phyloP scores from a whole-genome alignment of 495 filamentous ascomycete species.

The Penicillium verhagenii region DNA sequence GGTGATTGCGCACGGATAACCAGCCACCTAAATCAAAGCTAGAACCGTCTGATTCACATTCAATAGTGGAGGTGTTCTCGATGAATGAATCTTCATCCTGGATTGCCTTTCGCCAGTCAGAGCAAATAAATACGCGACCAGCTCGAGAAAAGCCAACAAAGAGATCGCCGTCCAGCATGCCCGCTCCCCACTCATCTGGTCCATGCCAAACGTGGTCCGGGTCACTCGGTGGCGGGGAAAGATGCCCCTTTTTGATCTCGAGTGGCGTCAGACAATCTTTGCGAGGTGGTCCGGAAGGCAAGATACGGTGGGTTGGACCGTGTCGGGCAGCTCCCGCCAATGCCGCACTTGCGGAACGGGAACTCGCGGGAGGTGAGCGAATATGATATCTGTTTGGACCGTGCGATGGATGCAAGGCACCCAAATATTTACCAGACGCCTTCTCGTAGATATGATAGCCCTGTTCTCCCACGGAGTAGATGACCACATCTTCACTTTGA shows the following conservation, averaged over 20 bases:
- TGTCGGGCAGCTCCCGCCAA: conserved; percentile 20
- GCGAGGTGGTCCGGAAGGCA: conserved; percentile 13
- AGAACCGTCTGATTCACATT: conserved; percentile 37
- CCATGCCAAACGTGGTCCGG: conserved; percentile 28
- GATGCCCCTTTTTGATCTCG: conserved; percentile 24
- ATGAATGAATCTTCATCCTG: conserved; percentile 19
- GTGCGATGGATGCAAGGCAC: conserved; percentile 28
- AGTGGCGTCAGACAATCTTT: conserved; percentile 29
- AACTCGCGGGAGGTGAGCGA: conserved; percentile 16
- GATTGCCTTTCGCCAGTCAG: conserved; percentile 38
- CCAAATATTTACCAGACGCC: conserved; percentile 26
- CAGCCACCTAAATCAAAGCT: conserved; percentile 41
- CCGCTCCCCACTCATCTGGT: conserved; percentile 42
- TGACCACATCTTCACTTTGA: conserved; percentile 35
- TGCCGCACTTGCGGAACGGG: conserved; percentile 14
- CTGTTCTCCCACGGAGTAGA: conserved; percentile 38
- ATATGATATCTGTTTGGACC: conserved; percentile 35
- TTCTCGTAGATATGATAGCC: conserved; percentile 40
- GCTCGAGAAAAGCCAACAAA: conserved; percentile 41
- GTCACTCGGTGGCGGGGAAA: conserved; percentile 22
- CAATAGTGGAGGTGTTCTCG: conserved; percentile 28
- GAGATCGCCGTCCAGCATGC: conserved; percentile 35
- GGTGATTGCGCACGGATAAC: conserved; percentile 40
- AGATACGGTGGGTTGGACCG: conserved; percentile 11
- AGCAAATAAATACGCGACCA: conserved; percentile 40